Conservation (phyloP, 2,329 filamentous ascomycete genomes). For the Penicillium decumbens region DNA sequence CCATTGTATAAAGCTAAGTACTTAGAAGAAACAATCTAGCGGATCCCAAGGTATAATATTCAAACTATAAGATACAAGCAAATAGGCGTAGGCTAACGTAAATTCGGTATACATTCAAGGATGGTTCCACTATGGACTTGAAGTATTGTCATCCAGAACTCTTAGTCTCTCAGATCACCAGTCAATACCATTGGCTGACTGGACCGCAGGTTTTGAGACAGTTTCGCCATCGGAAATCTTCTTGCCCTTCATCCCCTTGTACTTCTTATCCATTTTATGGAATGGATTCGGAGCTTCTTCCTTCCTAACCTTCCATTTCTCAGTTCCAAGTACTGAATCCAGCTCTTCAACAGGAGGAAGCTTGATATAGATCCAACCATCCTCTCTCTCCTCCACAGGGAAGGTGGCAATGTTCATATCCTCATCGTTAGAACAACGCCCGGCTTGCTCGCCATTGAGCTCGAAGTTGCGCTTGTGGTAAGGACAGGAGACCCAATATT, state of each 20-base stretch:
- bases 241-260: conserved; percentile 53
- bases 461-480: conserved; percentile 88
- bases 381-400: conserved; percentile 65
- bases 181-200: conserved; percentile 30
- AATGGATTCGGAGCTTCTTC: conserved; percentile 59
- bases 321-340: conserved; percentile 71
- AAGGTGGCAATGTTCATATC: conserved; percentile 78
- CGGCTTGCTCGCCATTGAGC: conserved; percentile 60
- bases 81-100: background rate
- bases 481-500: conserved; percentile 82
- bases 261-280: conserved; percentile 52
- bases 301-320: conserved; percentile 71
- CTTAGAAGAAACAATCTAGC: background rate
- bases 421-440: conserved; percentile 69
- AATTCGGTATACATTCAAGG: background rate
- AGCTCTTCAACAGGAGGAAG: conserved; percentile 76
- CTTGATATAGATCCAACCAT: conserved; percentile 74
- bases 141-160: background rate
- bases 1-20: too few relatives aligned
- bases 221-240: conserved; percentile 37
- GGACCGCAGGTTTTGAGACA: conserved; percentile 6
- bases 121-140: background rate
- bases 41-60: background rate
- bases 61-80: background rate
- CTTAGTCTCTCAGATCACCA: conserved; percentile 23